Evolutionary conservation across 495 filamentous ascomycete genomes (phyloP).

Genomic region (Collariella sp.): DNA sequence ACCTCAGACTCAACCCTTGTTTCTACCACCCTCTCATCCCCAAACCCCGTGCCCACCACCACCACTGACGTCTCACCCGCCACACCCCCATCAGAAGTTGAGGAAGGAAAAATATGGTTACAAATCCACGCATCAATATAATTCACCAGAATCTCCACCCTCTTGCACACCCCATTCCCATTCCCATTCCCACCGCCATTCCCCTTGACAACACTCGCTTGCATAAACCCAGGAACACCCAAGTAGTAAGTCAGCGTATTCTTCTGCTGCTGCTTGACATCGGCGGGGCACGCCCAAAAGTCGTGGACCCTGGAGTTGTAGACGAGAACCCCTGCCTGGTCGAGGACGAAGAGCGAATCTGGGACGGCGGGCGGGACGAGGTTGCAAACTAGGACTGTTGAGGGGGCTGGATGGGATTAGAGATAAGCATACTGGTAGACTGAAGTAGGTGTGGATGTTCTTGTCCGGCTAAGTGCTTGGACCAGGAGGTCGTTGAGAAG

Average conservation of each 20-base stretch:
- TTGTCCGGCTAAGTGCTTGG: too few species aligned
- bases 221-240: too few species aligned
- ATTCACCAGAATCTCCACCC: neutral
- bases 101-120: neutral
- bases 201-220: too few species aligned
- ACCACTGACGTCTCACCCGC: too few species aligned
- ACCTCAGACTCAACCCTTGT: too few species aligned
- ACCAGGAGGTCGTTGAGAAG: too few species aligned
- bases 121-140: neutral
- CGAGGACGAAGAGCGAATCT: neutral
- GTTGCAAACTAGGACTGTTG: conserved; percentile 7
- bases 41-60: too few species aligned
- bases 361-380: neutral
- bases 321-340: neutral
- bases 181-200: neutral
- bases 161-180: neutral
- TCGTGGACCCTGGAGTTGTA: neutral
- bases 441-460: too few species aligned
- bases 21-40: too few species aligned
- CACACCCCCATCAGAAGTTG: neutral
- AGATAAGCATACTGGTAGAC: too few species aligned
- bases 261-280: too few species aligned
- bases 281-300: conserved; percentile 8
- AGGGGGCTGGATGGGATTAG: neutral
- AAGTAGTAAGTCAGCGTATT: too few species aligned